phyloP scores from a whole-genome alignment of 345 rosid genomes.

The Barbarea vulgaris region DNA sequence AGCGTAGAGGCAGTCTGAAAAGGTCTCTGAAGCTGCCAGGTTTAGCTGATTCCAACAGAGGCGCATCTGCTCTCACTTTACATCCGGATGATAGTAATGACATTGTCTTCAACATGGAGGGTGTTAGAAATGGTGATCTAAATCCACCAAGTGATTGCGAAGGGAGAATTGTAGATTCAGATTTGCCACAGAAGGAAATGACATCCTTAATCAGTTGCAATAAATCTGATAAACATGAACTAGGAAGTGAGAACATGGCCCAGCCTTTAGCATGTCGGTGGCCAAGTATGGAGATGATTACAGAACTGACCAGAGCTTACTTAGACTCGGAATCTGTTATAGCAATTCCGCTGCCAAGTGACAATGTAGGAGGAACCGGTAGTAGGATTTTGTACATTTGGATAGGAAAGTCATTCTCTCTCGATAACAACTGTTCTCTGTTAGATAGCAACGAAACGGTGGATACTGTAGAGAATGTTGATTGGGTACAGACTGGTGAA shows the following conservation, averaged over 20 bases:
- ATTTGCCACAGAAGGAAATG: slow-evolving; percentile 40
- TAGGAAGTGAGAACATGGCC: slow-evolving; percentile 32
- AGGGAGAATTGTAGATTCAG: slow-evolving; percentile 43
- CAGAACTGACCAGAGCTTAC: slow-evolving; percentile 45
- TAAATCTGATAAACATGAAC: slow-evolving; percentile 35
- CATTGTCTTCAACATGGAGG: slow-evolving; percentile 53
- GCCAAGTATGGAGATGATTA: slow-evolving; percentile 75
- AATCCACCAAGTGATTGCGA: slow-evolving; percentile 38
- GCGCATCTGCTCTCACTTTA: slow-evolving; percentile 43
- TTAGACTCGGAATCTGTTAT: slow-evolving; percentile 70
- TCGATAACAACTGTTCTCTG: slow-evolving; percentile 46
- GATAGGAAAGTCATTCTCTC: slow-evolving; percentile 70
- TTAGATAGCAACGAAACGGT: slow-evolving; percentile 47
- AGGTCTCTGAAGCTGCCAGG: slow-evolving; percentile 73
- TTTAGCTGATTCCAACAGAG: slow-evolving; percentile 51
- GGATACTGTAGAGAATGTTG: slow-evolving; percentile 49
- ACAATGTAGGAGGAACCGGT: slow-evolving; percentile 46
- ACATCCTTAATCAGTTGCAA: slow-evolving; percentile 37
- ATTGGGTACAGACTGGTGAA: slow-evolving; percentile 63
- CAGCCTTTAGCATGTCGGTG: slow-evolving; percentile 58
- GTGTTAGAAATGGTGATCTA: slow-evolving; percentile 44
- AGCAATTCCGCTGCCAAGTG: slow-evolving; percentile 50
- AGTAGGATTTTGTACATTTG: slow-evolving; percentile 70
- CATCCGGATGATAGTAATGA: slow-evolving; percentile 52
- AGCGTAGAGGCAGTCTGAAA: slow-evolving; percentile 78